phyloP scores from a whole-genome alignment of 176 grass and related monocot species.

The Pontederia crassipes region DNA sequence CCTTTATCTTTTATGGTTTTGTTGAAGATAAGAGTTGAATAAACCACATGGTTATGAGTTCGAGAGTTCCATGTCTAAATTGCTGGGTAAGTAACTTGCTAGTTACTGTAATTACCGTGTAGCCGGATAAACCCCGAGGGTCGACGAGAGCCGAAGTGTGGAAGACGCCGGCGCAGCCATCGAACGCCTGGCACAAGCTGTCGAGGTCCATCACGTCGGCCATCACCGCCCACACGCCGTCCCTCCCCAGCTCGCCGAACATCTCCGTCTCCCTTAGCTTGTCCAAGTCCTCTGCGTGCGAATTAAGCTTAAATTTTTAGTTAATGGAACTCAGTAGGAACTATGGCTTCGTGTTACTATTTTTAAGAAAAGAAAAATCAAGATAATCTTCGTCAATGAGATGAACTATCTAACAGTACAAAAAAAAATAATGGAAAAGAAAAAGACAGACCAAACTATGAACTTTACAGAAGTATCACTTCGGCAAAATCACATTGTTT shows the following conservation, averaged over 20 bases:
- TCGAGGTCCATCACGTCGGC: constrained; percentile 76
- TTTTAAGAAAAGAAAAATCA: too few relatives aligned
- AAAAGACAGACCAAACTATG: too few relatives aligned
- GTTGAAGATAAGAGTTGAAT: too few relatives aligned
- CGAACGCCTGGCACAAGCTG: constrained; percentile 66
- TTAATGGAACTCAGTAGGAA: not conserved
- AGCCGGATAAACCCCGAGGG: constrained; percentile 73
- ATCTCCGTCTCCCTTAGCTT: constrained; percentile 97
- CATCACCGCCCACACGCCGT: constrained; percentile 89
- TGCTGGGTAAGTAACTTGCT: too few relatives aligned
- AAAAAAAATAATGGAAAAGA: too few relatives aligned
- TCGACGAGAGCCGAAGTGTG: constrained; percentile 89
- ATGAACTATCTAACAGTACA: too few relatives aligned
- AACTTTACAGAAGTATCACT: too few relatives aligned
- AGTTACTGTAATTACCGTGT: constrained; percentile 39
- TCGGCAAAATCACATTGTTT: too few relatives aligned
- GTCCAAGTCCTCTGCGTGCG: constrained; percentile 73
- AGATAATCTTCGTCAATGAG: too few relatives aligned
- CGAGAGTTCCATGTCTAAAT: too few relatives aligned
- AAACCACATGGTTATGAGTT: too few relatives aligned
- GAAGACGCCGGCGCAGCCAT: constrained; percentile 83
- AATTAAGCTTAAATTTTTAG: not conserved
- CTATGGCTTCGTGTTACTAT: not conserved
- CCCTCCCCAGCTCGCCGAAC: constrained; percentile 85
- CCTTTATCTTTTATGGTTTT: too few relatives aligned